phyloP scores from a whole-genome alignment of 75 land plant species.

The Cryptomeria japonica region DNA sequence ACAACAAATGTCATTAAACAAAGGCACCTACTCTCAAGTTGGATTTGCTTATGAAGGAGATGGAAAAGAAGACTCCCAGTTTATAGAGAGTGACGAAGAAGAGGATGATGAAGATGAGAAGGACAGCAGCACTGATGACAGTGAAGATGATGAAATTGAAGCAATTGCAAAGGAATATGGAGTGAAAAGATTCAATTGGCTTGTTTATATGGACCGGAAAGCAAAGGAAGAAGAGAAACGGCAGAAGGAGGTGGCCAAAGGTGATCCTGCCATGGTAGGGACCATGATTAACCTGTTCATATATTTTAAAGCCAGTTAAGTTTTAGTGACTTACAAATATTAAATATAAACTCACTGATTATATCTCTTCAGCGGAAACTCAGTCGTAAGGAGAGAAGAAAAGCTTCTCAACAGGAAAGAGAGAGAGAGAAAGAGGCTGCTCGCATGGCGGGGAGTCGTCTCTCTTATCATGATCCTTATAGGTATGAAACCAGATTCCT shows the following conservation, averaged over 20 bases:
- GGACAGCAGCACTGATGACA: slow-evolving; percentile 93
- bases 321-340: not conserved
- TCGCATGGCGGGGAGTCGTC: slow-evolving; percentile 49
- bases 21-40: slow-evolving; percentile 94
- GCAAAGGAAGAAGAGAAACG: slow-evolving; percentile 91
- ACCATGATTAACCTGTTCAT: not conserved
- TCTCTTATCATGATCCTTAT: slow-evolving; percentile 88
- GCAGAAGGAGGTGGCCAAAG: slow-evolving; percentile 89
- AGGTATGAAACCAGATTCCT: slow-evolving; percentile 36
- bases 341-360: slow-evolving; percentile 5
- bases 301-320: not conserved
- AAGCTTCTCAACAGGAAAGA: slow-evolving; percentile 92
- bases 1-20: slow-evolving; percentile 46
- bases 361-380: slow-evolving; percentile 71
- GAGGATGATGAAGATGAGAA: slow-evolving; percentile 70
- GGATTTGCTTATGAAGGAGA: slow-evolving; percentile 93
- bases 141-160: slow-evolving; percentile 93
- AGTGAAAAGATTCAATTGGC: slow-evolving; percentile 88
- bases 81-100: slow-evolving; percentile 56
- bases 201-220: slow-evolving; percentile 89
- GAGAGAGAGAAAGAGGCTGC: slow-evolving; percentile 92
- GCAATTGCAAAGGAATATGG: slow-evolving; percentile 90
- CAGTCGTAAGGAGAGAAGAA: slow-evolving; percentile 95
- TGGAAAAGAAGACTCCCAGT: slow-evolving; percentile 50
- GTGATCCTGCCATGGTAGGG: slow-evolving; percentile 95